These are phyloP conservation scores for Amanita fuliginea DNA, from an alignment of 768 basidiomycete genomes.

Conservation along the genomic window DNA sequence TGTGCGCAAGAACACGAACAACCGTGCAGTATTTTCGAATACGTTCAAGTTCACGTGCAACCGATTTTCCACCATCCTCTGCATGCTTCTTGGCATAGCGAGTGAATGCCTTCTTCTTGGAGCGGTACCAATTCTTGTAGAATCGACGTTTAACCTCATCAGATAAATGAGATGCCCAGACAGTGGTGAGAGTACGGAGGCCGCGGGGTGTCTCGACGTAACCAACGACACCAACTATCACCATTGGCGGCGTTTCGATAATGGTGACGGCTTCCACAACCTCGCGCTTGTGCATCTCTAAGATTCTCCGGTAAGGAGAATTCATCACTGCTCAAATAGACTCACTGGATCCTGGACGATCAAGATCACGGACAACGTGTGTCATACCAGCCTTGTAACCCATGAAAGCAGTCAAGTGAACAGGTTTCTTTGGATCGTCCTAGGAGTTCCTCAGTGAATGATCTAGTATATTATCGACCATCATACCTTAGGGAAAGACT, in stretches of 20 bases:
- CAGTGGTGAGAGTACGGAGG: conserved; percentile 96
- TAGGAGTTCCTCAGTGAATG: conserved; percentile 18
- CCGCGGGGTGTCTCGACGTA: conserved; percentile 99
- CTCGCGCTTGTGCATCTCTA: conserved; percentile 99
- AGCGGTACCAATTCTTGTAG: conserved; percentile 99
- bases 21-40: conserved; percentile 99
- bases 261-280: conserved; percentile 96
- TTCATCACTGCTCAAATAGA: conserved; percentile 12
- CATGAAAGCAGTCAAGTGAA: conserved; percentile 96
- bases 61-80: conserved; percentile 86
- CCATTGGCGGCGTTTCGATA: conserved; percentile 94
- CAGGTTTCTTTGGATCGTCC: conserved; percentile 99
- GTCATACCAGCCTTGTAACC: conserved; percentile 99
- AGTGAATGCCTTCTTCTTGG: conserved; percentile 99
- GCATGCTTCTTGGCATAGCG: conserved; percentile 99
- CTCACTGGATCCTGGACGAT: conserved; percentile 98
- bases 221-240: conserved; percentile 95
- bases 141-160: conserved; percentile 98
- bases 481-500: conserved; percentile 95
- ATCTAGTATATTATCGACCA: conserved; percentile 3
- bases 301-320: conserved; percentile 1
- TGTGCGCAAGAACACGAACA: conserved; percentile 98
- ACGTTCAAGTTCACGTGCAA: conserved; percentile 93
- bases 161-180: conserved; percentile 96
- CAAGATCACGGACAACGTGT: conserved; percentile 97